A percentile compares a stretch with the other conserved stretches of the same genome.
phyloP scores from a whole-genome alignment of 164 flowering plant genomes.

The Liquidambar formosana region DNA sequence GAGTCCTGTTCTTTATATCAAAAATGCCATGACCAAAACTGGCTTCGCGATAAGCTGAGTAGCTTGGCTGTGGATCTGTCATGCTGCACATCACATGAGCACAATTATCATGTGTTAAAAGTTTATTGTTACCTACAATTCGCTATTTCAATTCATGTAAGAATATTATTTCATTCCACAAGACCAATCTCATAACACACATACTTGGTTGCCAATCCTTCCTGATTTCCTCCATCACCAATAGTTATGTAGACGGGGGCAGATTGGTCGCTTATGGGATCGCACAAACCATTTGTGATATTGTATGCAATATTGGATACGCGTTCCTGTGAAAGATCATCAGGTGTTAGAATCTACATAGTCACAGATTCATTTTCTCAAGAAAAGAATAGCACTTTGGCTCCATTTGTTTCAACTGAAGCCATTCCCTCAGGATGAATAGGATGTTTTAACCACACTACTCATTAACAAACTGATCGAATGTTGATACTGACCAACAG shows the following conservation, averaged over 20 bases:
- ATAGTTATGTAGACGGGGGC: slow-evolving; percentile 68
- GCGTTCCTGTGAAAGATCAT: slow-evolving; percentile 55
- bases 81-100: slow-evolving; percentile 42
- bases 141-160: not conserved
- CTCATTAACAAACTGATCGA: no score
- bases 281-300: slow-evolving; percentile 39
- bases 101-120: no score
- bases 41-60: slow-evolving; percentile 82
- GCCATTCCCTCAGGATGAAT: no score
- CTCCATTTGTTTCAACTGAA: no score
- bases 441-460: no score
- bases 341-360: no score
- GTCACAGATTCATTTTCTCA: no score
- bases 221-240: slow-evolving; percentile 70
- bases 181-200: slow-evolving; percentile 4
- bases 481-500: no score
- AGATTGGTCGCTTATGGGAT: slow-evolving; percentile 35
- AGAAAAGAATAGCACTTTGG: no score
- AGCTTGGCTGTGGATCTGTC: slow-evolving; percentile 83
- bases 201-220: slow-evolving; percentile 48
- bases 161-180: not conserved
- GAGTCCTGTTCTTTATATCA: slow-evolving; percentile 80
- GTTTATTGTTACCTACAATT: not conserved
- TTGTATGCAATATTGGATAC: slow-evolving; percentile 61
- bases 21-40: slow-evolving; percentile 86